A percentile compares a stretch with the other conserved stretches of the same genome.
phyloP scores from a whole-genome alignment of 192 early-diverging fungal genomes.

The Anaeromyces robustus region DNA sequence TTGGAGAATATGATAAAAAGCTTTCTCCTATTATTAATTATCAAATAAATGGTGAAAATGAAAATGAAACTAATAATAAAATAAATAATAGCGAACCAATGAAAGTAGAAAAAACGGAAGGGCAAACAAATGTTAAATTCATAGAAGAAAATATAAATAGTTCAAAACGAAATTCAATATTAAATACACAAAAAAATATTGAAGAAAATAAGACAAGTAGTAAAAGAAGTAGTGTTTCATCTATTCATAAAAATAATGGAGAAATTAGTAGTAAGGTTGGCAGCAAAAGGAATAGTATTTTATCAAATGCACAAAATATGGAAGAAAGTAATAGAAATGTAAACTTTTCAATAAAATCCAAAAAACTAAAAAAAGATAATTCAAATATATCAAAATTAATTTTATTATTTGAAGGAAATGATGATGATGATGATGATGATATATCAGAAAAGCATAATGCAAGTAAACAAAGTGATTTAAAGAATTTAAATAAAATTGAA shows the following conservation, averaged over 20 bases:
- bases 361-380: not conserved
- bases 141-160: too few relatives aligned
- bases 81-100: too few relatives aligned
- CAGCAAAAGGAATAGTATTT: not conserved
- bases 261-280: too few relatives aligned
- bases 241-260: not conserved
- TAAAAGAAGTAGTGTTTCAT: not conserved
- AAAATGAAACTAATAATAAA: too few relatives aligned
- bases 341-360: not conserved
- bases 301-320: not conserved
- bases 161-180: too few relatives aligned
- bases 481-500: not conserved
- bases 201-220: too few relatives aligned
- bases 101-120: too few relatives aligned
- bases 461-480: not conserved
- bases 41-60: not conserved
- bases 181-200: too few relatives aligned
- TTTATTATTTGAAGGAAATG: not conserved
- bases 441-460: not conserved
- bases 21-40: not conserved
- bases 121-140: too few relatives aligned
- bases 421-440: not conserved
- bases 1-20: not conserved
- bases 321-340: not conserved
- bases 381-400: not conserved